Percentiles rank a stretch among this genome's conserved stretches.
These are phyloP conservation scores for Sugiyamaella novakii DNA, from an alignment of 1,139 yeast species.

Conservation along the genomic window DNA sequence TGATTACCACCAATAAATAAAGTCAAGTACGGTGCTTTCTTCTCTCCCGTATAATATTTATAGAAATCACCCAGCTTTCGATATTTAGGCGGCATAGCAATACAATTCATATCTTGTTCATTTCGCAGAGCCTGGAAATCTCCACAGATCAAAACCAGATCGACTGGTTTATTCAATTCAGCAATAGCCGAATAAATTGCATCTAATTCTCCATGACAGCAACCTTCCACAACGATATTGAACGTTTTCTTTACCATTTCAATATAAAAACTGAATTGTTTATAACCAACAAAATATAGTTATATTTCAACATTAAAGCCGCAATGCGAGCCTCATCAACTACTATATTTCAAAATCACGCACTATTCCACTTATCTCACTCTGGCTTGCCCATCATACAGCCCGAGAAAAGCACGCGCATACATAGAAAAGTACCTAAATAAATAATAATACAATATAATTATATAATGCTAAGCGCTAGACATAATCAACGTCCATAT, in stretches of 20 bases:
- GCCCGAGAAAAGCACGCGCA: no score
- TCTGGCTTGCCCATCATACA: no score
- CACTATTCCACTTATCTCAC: no score
- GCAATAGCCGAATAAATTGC: conserved; percentile 53
- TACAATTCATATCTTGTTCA: conserved; percentile 61
- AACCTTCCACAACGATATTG: conserved; percentile 78
- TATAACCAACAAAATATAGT: no score
- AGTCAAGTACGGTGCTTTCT: conserved; percentile 73
- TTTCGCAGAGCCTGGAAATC: conserved; percentile 78
- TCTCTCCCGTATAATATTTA: conserved; percentile 63
- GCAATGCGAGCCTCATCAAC: neutral
- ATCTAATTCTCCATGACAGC: conserved; percentile 85
- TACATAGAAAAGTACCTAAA: no score
- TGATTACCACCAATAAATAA: conserved; percentile 94
- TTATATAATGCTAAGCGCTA: no score
- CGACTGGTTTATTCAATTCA: conserved; percentile 45
- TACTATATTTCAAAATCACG: no score
- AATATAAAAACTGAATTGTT: neutral
- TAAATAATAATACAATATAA: conserved; percentile 3
- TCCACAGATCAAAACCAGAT: conserved; percentile 80
- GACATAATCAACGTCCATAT: conserved; percentile 13
- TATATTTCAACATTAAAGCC: neutral
- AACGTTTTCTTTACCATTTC: conserved; percentile 8
- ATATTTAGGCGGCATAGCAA: conserved; percentile 60
- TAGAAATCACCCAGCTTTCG: conserved; percentile 73